Conservation (phyloP, 768 basidiomycete species). For the Mrakia blollopis region DNA sequence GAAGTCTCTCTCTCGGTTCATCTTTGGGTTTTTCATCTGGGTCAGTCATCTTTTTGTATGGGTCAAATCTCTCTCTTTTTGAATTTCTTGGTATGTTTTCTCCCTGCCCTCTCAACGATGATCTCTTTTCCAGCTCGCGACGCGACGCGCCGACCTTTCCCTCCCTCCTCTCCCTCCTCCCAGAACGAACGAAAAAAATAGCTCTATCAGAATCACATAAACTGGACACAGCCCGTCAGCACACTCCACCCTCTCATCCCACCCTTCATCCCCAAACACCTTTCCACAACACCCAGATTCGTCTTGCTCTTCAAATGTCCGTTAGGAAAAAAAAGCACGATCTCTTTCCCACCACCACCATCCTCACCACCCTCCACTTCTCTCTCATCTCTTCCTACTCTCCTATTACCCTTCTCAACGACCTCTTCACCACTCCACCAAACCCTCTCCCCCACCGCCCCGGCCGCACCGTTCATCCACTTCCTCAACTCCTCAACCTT, state of each 20-base stretch:
- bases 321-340: background rate
- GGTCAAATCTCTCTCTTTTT: too few relatives aligned
- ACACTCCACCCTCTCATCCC: conserved; percentile 3
- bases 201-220: background rate
- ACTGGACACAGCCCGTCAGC: background rate
- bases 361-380: background rate
- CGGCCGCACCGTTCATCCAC: background rate
- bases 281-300: background rate
- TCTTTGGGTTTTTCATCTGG: too few relatives aligned
- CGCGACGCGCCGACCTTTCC: too few relatives aligned
- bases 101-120: too few relatives aligned
- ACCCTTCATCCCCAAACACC: background rate
- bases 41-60: too few relatives aligned
- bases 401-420: background rate
- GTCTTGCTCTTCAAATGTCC: background rate
- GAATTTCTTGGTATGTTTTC: too few relatives aligned
- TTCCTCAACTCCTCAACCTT: background rate
- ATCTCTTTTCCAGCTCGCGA: too few relatives aligned
- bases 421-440: background rate
- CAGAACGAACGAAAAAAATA: background rate
- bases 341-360: background rate
- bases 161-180: too few relatives aligned
- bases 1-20: too few relatives aligned
- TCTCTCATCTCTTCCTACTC: background rate
- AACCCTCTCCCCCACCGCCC: background rate